phyloP scores from a whole-genome alignment of 768 basidiomycete species.

The Xerocomus spinulosus region DNA sequence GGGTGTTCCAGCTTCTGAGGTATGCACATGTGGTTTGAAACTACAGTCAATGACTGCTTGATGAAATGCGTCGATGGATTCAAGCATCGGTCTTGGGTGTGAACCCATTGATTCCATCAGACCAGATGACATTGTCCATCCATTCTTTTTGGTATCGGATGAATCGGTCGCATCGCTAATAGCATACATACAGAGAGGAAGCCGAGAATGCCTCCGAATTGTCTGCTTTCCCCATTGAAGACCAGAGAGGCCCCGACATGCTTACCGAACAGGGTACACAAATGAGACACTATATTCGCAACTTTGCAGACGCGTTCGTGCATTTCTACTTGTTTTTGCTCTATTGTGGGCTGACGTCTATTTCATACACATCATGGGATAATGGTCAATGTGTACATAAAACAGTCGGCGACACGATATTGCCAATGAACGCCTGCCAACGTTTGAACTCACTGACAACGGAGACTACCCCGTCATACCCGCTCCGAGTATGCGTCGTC shows the following conservation, averaged over 20 bases:
- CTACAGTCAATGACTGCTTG: neutral
- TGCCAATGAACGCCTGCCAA: conserved; percentile 70
- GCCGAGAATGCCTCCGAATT: conserved; percentile 76
- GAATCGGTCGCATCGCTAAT: too few species aligned
- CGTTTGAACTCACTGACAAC: conserved; percentile 37
- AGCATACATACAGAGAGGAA: conserved; percentile 52
- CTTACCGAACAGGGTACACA: conserved; percentile 60
- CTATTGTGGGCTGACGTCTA: neutral
- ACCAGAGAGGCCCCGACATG: conserved; percentile 44
- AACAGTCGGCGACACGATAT: conserved; percentile 66
- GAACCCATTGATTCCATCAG: too few species aligned
- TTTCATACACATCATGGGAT: too few species aligned
- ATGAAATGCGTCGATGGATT: neutral
- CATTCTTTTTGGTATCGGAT: too few species aligned
- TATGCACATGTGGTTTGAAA: conserved; percentile 24
- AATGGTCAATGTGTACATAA: too few species aligned
- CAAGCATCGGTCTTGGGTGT: neutral
- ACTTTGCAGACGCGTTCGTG: conserved; percentile 73
- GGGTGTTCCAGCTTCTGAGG: conserved; percentile 87
- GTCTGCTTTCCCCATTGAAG: conserved; percentile 32
- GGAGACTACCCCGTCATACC: conserved; percentile 46
- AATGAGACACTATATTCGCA: conserved; percentile 58
- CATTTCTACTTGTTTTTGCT: neutral
- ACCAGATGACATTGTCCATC: too few species aligned
- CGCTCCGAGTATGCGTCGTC: conserved; percentile 57